Conservation (phyloP, 352 stramenopile genomes). For the Pythium phragmitis region DNA sequence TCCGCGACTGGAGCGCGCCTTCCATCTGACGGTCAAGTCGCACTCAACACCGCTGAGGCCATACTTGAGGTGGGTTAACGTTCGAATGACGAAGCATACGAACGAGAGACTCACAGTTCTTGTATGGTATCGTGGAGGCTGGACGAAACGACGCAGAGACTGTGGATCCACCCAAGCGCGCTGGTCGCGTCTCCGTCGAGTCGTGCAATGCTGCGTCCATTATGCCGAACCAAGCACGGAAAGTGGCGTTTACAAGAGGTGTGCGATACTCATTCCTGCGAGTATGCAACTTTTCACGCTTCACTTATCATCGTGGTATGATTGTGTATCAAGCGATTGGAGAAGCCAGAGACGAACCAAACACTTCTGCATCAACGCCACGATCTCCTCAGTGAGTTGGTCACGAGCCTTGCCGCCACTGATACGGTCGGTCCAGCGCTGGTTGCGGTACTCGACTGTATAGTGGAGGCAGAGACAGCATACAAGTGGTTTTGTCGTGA, state of each 20-base stretch:
- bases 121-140: background rate
- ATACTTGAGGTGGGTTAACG: constrained; percentile 7
- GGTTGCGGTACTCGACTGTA: constrained; percentile 4
- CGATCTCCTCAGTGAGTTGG: constrained; percentile 6
- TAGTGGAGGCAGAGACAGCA: background rate
- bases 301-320: too few species aligned
- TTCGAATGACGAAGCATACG: too few species aligned
- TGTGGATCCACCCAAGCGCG: background rate
- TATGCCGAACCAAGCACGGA: constrained; percentile 4
- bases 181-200: background rate
- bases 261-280: background rate
- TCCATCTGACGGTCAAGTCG: constrained; percentile 2
- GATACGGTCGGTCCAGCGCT: background rate
- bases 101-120: too few species aligned
- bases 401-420: background rate
- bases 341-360: constrained; percentile 2
- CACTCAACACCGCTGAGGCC: constrained; percentile 9
- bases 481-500: background rate
- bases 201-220: background rate
- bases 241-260: background rate
- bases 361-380: constrained; percentile 3
- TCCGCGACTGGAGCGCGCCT: constrained; percentile 10
- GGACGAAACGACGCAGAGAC: background rate
- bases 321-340: background rate
- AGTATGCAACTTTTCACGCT: too few species aligned